These are phyloP conservation scores for Pisolithus thermaeus DNA, from an alignment of 1,284 basidiomycete species.

Conservation along the genomic window DNA sequence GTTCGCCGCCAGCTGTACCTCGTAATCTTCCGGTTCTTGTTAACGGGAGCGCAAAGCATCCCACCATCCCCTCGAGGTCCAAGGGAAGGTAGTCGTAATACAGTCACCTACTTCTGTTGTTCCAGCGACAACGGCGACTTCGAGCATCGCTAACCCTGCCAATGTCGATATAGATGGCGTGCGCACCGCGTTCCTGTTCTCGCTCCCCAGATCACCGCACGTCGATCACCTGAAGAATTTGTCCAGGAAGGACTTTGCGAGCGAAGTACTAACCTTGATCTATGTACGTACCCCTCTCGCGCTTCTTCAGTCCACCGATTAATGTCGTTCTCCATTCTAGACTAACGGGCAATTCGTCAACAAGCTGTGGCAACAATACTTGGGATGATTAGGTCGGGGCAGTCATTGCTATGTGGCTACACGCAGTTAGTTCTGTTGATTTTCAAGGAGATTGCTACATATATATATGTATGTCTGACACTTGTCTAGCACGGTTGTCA, in stretches of 20 bases:
- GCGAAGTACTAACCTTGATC: slow-evolving; percentile 60
- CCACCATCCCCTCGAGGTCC: slow-evolving; percentile 3
- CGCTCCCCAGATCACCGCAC: slow-evolving; percentile 17
- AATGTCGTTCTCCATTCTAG: slow-evolving; percentile 22
- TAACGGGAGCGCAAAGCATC: slow-evolving; percentile 21
- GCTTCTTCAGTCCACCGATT: background rate
- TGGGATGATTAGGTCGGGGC: slow-evolving; percentile 10
- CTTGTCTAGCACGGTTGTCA: too few species aligned
- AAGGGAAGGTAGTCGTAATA: background rate
- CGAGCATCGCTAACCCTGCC: background rate
- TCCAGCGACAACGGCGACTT: background rate
- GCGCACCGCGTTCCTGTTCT: slow-evolving; percentile 27
- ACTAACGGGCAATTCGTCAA: slow-evolving; percentile 49
- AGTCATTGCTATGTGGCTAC: background rate
- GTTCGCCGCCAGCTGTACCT: slow-evolving; percentile 14
- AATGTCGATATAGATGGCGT: slow-evolving; percentile 20
- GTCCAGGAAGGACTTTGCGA: slow-evolving; percentile 59
- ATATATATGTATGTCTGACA: slow-evolving; percentile 2
- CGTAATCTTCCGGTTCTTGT: slow-evolving; percentile 2
- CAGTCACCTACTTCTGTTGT: slow-evolving; percentile 7
- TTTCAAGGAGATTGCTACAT: slow-evolving; percentile 5
- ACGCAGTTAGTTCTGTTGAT: background rate
- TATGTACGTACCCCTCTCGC: slow-evolving; percentile 44
- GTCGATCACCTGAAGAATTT: slow-evolving; percentile 22
- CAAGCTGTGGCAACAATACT: slow-evolving; percentile 42